phyloP scores from a whole-genome alignment of 768 basidiomycete species.

The Pisolithus albus region DNA sequence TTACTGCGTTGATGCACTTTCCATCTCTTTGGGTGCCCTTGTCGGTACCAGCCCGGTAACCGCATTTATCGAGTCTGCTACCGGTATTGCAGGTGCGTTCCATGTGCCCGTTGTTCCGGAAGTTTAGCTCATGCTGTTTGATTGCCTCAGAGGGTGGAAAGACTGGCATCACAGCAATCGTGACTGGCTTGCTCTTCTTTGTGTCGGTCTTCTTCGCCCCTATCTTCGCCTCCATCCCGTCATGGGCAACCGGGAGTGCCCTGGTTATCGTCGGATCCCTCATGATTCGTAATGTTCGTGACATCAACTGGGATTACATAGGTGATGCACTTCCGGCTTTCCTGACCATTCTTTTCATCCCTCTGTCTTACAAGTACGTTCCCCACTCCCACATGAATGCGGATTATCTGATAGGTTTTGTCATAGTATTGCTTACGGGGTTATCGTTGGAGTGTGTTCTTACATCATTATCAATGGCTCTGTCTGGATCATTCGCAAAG shows the following conservation, averaged over 20 bases:
- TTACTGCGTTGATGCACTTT: constrained; percentile 78
- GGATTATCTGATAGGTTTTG: neutral
- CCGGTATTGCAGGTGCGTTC: constrained; percentile 61
- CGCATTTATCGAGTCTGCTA: constrained; percentile 77
- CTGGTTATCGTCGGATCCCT: constrained; percentile 81
- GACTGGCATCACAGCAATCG: constrained; percentile 76
- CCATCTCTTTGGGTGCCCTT: constrained; percentile 74
- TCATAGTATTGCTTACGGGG: constrained; percentile 80
- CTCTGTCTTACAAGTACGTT: constrained; percentile 67
- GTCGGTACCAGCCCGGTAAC: constrained; percentile 79
- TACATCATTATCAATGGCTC: constrained; percentile 71
- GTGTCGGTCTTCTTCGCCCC: constrained; percentile 83
- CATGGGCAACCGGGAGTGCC: constrained; percentile 85
- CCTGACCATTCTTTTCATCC: constrained; percentile 73
- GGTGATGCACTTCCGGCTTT: constrained; percentile 87
- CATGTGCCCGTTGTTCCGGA: neutral
- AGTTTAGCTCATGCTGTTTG: constrained; percentile 5
- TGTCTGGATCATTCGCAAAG: constrained; percentile 49
- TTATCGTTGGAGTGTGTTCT: constrained; percentile 70
- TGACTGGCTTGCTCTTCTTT: constrained; percentile 70
- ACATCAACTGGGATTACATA: constrained; percentile 86
- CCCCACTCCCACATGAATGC: neutral
- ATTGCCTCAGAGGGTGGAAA: constrained; percentile 66
- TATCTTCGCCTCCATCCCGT: constrained; percentile 79
- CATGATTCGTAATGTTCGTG: constrained; percentile 82